Percentiles rank a stretch among this genome's conserved stretches.
These are phyloP conservation scores for Puccinia coronata DNA, from an alignment of 1,284 basidiomycete genomes.

Conservation along the genomic window DNA sequence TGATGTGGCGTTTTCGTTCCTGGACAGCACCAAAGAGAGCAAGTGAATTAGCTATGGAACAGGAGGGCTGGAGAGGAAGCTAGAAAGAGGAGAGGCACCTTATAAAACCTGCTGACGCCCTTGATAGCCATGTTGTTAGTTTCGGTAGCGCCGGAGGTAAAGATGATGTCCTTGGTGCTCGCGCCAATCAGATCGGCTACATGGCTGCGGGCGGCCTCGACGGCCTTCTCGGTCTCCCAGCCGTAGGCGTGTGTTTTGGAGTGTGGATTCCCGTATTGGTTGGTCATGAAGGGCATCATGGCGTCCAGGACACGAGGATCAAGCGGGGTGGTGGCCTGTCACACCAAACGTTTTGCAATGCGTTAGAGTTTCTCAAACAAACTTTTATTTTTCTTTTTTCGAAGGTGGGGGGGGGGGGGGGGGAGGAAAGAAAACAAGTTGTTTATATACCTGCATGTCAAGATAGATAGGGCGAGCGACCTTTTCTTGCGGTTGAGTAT, in stretches of 20 bases:
- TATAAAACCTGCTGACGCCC: slow-evolving; percentile 85
- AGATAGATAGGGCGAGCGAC: slow-evolving; percentile 79
- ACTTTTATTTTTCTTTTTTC: too few relatives aligned
- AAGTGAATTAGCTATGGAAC: not conserved
- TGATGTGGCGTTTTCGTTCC: slow-evolving; percentile 61
- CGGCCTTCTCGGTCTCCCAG: slow-evolving; percentile 95
- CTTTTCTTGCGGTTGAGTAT: slow-evolving; percentile 43
- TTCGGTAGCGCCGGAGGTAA: slow-evolving; percentile 98
- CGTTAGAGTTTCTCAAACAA: slow-evolving; percentile 4
- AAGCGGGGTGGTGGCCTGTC: slow-evolving; percentile 92
- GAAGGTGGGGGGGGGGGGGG: too few relatives aligned
- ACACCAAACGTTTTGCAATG: not conserved
- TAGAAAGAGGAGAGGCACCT: slow-evolving; percentile 79
- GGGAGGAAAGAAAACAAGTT: not conserved
- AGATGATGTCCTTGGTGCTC: slow-evolving; percentile 91
- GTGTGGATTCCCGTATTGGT: slow-evolving; percentile 97
- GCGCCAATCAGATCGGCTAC: slow-evolving; percentile 90
- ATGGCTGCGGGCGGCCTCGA: slow-evolving; percentile 87
- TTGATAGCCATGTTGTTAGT: slow-evolving; percentile 98
- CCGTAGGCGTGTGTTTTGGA: slow-evolving; percentile 97
- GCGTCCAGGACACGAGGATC: slow-evolving; percentile 96
- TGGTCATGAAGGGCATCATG: slow-evolving; percentile 94
- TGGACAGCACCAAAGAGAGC: not conserved
- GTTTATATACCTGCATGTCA: slow-evolving; percentile 87
- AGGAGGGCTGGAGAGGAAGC: slow-evolving; percentile 54